phyloP scores from a whole-genome alignment of 768 basidiomycete species.

The Paxillus ammoniavirescens region DNA sequence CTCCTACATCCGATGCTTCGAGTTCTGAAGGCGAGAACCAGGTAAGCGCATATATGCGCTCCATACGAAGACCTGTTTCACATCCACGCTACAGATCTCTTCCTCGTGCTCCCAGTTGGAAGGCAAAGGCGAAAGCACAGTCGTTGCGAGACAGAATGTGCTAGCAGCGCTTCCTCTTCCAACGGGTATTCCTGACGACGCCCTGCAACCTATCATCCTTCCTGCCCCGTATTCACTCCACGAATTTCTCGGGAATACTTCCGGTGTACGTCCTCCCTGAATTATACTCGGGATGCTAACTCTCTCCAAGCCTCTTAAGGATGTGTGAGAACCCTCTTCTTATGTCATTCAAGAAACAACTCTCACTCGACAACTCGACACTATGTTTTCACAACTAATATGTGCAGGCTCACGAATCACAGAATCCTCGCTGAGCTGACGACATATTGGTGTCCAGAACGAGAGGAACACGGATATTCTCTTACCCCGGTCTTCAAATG shows the following conservation, averaged over 20 bases:
- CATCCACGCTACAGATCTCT: slow-evolving; percentile 2
- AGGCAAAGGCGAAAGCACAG: slow-evolving; percentile 37
- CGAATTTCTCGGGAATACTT: slow-evolving; percentile 61
- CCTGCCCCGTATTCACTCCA: slow-evolving; percentile 63
- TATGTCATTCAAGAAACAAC: background rate
- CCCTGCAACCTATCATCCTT: slow-evolving; percentile 66
- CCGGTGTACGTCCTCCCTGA: slow-evolving; percentile 45
- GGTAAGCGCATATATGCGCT: slow-evolving; percentile 22
- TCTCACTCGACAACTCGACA: background rate
- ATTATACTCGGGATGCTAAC: slow-evolving; percentile 2
- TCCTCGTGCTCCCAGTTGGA: background rate
- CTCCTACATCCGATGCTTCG: background rate
- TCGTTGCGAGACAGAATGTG: slow-evolving; percentile 52
- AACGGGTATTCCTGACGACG: slow-evolving; percentile 58
- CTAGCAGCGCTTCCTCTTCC: slow-evolving; percentile 66
- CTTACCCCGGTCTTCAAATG: slow-evolving; percentile 75
- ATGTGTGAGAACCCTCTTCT: slow-evolving; percentile 43
- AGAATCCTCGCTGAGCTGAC: slow-evolving; percentile 65
- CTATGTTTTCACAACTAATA: background rate
- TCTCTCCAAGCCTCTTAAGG: slow-evolving; percentile 48
- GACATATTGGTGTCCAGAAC: slow-evolving; percentile 77
- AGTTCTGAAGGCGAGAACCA: slow-evolving; percentile 5
- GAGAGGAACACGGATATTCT: slow-evolving; percentile 81
- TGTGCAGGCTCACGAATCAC: slow-evolving; percentile 58
- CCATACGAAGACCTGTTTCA: background rate